These are phyloP conservation scores for Maudiozyma serrabonitensis DNA, from an alignment of 805 yeast genomes.

Conservation along the genomic window DNA sequence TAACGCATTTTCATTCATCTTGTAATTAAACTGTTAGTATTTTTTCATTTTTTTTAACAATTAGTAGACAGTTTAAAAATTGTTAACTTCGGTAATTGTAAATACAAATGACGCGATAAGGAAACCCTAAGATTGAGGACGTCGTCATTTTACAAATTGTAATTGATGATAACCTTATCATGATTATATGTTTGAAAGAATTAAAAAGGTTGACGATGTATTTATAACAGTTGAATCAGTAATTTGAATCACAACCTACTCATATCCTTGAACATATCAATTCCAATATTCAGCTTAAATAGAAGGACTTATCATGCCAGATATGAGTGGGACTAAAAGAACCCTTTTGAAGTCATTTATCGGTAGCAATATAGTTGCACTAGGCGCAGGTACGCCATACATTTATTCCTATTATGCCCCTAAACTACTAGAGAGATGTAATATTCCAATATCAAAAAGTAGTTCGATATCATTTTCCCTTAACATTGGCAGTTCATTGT, in stretches of 20 bases:
- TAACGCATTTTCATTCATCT: no score
- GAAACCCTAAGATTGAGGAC: neutral
- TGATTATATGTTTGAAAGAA: no score
- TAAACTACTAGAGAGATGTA: constrained; percentile 48
- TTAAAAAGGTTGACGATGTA: no score
- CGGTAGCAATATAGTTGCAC: constrained; percentile 38
- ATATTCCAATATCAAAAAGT: constrained; percentile 49
- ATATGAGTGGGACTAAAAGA: neutral
- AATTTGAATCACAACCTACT: no score
- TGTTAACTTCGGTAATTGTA: neutral
- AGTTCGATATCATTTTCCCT: constrained; percentile 56
- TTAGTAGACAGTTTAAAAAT: neutral
- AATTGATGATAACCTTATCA: no score
- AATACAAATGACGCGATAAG: neutral
- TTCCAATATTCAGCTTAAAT: no score
- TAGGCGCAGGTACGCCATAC: constrained; percentile 71
- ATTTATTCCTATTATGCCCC: constrained; percentile 70
- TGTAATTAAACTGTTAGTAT: no score
- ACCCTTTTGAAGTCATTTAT: constrained; percentile 11
- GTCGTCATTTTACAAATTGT: no score
- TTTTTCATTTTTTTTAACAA: neutral
- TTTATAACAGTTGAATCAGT: no score
- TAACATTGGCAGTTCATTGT: constrained; percentile 54
- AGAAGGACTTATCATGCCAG: neutral
- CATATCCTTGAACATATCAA: no score